Conservation (phyloP, 2,329 filamentous ascomycete genomes). For the Chrysoporthe cubensis region DNA sequence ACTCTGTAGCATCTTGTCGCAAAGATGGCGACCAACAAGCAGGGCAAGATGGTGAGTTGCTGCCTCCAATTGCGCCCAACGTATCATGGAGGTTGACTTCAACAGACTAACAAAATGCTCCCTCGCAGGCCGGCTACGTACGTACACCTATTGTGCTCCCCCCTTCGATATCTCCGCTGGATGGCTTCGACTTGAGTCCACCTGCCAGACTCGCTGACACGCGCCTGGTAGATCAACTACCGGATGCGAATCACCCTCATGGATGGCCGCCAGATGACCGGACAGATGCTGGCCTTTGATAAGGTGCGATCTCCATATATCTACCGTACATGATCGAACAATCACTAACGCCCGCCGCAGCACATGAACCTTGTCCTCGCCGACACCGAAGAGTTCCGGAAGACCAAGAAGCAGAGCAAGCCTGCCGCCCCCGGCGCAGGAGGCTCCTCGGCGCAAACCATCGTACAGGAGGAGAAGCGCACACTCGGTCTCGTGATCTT, state of each 20-base stretch:
- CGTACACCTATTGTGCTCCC: conserved; percentile 40
- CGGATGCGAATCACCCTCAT: conserved; percentile 96
- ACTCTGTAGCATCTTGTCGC: conserved; percentile 46
- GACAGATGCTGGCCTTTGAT: conserved; percentile 98
- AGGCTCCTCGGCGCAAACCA: conserved; percentile 64
- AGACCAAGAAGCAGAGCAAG: conserved; percentile 84
- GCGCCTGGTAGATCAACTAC: conserved; percentile 83
- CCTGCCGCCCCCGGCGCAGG: conserved; percentile 65
- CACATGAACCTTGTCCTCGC: conserved; percentile 99
- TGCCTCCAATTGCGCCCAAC: conserved; percentile 36
- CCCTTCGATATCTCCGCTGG: not conserved
- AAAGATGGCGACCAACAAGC: conserved; percentile 79
- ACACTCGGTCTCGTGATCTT: conserved; percentile 95
- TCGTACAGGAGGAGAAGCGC: conserved; percentile 95
- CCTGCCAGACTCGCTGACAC: conserved; percentile 32
- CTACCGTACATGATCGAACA: not conserved
- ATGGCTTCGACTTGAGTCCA: not conserved
- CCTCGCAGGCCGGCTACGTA: conserved; percentile 71
- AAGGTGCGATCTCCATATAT: conserved; percentile 63
- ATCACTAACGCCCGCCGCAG: conserved; percentile 47
- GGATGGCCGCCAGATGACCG: conserved; percentile 94
- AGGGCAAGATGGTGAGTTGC: conserved; percentile 96
- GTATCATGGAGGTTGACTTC: conserved; percentile 54
- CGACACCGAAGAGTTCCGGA: conserved; percentile 97
- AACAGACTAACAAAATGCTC: conserved; percentile 61